These are phyloP conservation scores for Larix sibirica DNA, from an alignment of 83 land plant species.

Conservation along the genomic window DNA sequence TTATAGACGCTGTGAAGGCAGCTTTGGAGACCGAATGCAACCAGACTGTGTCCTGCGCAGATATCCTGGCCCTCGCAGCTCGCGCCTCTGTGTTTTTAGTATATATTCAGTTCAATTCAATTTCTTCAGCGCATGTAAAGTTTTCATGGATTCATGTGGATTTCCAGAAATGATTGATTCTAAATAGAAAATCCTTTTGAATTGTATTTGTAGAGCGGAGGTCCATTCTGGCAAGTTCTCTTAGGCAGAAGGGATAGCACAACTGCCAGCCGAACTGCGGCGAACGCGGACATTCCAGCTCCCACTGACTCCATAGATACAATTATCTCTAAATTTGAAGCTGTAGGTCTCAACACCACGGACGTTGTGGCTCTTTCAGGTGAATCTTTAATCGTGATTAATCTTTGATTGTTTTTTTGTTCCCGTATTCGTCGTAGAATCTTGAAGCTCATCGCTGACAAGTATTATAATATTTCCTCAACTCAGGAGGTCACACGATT, in stretches of 20 bases:
- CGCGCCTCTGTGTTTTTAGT: constrained; percentile 64
- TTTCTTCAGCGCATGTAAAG: too few relatives aligned
- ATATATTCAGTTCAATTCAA: background rate
- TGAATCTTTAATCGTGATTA: background rate
- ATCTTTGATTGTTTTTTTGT: too few relatives aligned
- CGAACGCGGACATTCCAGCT: constrained; percentile 51
- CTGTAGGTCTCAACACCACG: constrained; percentile 54
- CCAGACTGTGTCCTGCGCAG: constrained; percentile 69
- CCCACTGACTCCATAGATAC: constrained; percentile 38
- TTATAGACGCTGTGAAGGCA: constrained; percentile 61
- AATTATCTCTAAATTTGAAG: constrained; percentile 52
- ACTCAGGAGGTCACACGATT: constrained; percentile 64
- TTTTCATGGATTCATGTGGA: too few relatives aligned
- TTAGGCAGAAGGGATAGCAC: constrained; percentile 75
- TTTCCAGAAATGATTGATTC: background rate
- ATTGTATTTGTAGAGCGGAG: constrained; percentile 61
- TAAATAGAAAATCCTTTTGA: background rate
- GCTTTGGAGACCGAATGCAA: constrained; percentile 54
- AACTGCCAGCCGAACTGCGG: constrained; percentile 43
- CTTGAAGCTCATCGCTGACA: too few relatives aligned
- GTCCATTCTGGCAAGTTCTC: constrained; percentile 65
- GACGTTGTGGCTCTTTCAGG: constrained; percentile 81
- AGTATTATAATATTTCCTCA: too few relatives aligned
- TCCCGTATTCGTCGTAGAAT: too few relatives aligned
- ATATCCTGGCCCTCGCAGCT: constrained; percentile 70